Base-by-base conservation (phyloP, 305 asterid genomes). In the Petunia hybrid region DNA sequence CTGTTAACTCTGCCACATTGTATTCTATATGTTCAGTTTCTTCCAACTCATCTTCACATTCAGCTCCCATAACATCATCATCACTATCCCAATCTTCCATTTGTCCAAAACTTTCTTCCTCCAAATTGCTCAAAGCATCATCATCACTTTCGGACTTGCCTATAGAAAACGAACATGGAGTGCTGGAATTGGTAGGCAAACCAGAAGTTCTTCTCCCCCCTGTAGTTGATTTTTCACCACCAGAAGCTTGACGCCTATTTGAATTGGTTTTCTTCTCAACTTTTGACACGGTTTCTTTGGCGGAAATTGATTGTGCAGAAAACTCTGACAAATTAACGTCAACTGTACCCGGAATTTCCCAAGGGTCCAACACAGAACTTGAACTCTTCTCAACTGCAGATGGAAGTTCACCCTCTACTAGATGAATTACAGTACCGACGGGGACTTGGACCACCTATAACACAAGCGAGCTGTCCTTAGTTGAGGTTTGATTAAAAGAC, bases 361-460 rank as follows among this genome's bases (percentile, higher is more conserved):
- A 94, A 63, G 98, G 99, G 82, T 93, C 94, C 88, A 91, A 81
- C 8, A 85, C 80, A 77, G 88, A 91, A 77, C 95, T 86, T 82
- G 91, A 45, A 76, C 83, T 88, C 77, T 89, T 87, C 87, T 96
- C 97, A 8, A 94, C 90, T 13, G 78, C 79, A 76, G 93, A 84
- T 76, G 98, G 98, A 80, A 91, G 80, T 86, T 92, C 98, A n/a
- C 98, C 99, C 76, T 90, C 90, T 42, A 93, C 46, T 76, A 94
- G 93, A 87, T 94, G 98, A 88, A 94, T 87, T 68, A 90, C 98
- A 22, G 99, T 94, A 79, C 99, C 99, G 69, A 92, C 91, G 60
- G 98, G 99, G 63, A 96, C 98, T 71, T 73, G 85, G 89, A 92
- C 91, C 85, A 93, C 97, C 99, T 96, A 81, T 64, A 60, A 84